These are phyloP conservation scores for Picea glauca DNA, from an alignment of 75 land plant species.

Conservation along the genomic window DNA sequence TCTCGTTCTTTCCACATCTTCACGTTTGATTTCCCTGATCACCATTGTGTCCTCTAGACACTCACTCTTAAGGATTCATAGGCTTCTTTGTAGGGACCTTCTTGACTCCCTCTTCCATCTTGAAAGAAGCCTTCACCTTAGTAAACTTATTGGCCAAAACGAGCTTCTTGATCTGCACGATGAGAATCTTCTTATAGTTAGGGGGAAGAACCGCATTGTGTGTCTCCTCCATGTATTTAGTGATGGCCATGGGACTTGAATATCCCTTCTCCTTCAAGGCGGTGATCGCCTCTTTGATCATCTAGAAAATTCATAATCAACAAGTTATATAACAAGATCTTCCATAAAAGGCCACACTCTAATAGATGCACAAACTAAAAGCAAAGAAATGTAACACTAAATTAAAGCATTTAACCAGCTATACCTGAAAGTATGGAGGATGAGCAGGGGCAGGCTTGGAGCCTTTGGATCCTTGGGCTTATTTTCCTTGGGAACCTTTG, in stretches of 20 bases:
- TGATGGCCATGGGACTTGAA: slow-evolving; percentile 63
- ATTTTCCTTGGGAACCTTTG: slow-evolving; percentile 10
- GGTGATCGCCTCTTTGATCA: slow-evolving; percentile 62
- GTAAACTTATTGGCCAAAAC: no score
- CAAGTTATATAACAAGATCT: no score
- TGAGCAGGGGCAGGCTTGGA: slow-evolving; percentile 9
- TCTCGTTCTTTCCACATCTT: not conserved
- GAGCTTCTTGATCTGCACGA: slow-evolving; percentile 33
- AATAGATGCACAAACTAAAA: no score
- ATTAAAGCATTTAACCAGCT: no score
- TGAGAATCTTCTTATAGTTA: slow-evolving; percentile 45
- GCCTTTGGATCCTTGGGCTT: slow-evolving; percentile 9
- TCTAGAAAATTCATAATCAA: slow-evolving; percentile 19
- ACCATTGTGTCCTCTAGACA: not conserved
- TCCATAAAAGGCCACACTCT: no score
- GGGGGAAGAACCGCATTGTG: slow-evolving; percentile 42
- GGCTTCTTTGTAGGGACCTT: no score
- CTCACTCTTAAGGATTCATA: no score
- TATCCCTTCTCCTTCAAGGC: slow-evolving; percentile 55
- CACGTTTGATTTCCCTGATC: not conserved
- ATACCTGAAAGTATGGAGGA: no score
- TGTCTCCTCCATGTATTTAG: slow-evolving; percentile 60
- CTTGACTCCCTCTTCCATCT: no score
- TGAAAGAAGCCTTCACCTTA: no score
- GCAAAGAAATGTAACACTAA: no score